Conservation (phyloP, 2,329 filamentous ascomycete species). For the Davidsoniella eucalypti region DNA sequence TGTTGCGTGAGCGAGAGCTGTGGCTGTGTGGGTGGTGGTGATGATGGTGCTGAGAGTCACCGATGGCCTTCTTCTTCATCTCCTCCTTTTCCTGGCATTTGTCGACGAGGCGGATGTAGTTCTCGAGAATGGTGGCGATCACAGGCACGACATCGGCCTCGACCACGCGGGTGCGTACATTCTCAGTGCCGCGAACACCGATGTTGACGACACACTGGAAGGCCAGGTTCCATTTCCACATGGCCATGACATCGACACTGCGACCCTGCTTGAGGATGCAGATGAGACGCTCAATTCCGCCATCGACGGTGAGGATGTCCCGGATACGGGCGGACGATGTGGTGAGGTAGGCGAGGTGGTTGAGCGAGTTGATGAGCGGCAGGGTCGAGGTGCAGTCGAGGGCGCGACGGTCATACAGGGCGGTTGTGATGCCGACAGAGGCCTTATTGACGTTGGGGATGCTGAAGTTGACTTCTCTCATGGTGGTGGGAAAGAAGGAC, state of each 20-base stretch:
- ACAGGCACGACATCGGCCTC: conserved; percentile 99
- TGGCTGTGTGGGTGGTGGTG: conserved; percentile 3
- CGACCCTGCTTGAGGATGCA: conserved; percentile 96
- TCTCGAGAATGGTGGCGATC: conserved; percentile 93
- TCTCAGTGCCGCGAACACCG: conserved; percentile 86
- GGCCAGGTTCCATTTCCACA: conserved; percentile 99
- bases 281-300: conserved; percentile 87
- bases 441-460: conserved; percentile 99
- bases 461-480: conserved; percentile 99
- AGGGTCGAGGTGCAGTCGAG: conserved; percentile 97
- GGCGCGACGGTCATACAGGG: conserved; percentile 90
- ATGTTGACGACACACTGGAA: conserved; percentile 99
- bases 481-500: conserved; percentile 32
- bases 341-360: conserved; percentile 95
- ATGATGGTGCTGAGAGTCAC: conserved; percentile 20
- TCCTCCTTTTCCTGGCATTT: conserved; percentile 64
- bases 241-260: conserved; percentile 98
- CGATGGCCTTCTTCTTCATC: conserved; percentile 31
- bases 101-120: conserved; percentile 93
- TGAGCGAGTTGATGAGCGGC: conserved; percentile 95
- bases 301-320: conserved; percentile 96
- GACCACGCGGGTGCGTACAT: conserved; percentile 83
- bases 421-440: conserved; percentile 94
- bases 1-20: conserved; percentile 26
- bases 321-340: conserved; percentile 94